Evolutionary conservation across 192 early-diverging fungal species (phyloP), one percentile per base, ranked within the genome.

Genomic region (Chytriomyces hyalinus): DNA sequence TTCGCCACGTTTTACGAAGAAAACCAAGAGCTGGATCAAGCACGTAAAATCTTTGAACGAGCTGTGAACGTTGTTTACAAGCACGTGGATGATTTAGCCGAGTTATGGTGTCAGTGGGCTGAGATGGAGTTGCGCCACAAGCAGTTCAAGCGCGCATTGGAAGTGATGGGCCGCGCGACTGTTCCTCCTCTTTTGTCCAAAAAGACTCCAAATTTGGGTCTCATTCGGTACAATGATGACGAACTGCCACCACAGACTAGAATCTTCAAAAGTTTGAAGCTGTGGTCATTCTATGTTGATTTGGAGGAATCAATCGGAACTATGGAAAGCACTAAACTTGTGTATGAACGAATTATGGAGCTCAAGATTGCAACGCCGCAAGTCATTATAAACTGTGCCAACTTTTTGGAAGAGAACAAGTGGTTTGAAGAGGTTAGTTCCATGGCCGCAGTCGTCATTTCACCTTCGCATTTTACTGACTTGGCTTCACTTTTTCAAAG

Each of bases 231-330:
- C 79, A 87, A 88, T 61, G 96, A 99, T 74, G 95, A 97, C 76
- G 88, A 83, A 1, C 61, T 92, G 62, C 85, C 93, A 10, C 91
- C 93, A 6, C 92, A 94, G 66, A 80, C 84, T 26, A 92, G 97
- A 15, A 86, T 97, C 8, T 96, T 93, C 83, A 97, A 97, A 72
- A 91, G 90, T 68, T 80, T 93, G 53, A 92, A 92, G 47, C 83
- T 98, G 49, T 99, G 98, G 98, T 90, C 91, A 13, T 92, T 94
- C 76, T 94, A 95, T 80, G 93, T 98, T 36, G 98, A 99, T 81
- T 78, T 99, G 67, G 94, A 96, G 70, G 98, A 99, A 75, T 90
- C 91, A n/a, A 82, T 94, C 20, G 97, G 94, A 6, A 88, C 93
- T 0, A 79, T 94, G 0, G 96, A 92, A 36, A 89, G 90, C 28